These are phyloP conservation scores for Debaryomycetaceae sp. DNA, from an alignment of 1,139 yeast genomes.

Conservation along the genomic window DNA sequence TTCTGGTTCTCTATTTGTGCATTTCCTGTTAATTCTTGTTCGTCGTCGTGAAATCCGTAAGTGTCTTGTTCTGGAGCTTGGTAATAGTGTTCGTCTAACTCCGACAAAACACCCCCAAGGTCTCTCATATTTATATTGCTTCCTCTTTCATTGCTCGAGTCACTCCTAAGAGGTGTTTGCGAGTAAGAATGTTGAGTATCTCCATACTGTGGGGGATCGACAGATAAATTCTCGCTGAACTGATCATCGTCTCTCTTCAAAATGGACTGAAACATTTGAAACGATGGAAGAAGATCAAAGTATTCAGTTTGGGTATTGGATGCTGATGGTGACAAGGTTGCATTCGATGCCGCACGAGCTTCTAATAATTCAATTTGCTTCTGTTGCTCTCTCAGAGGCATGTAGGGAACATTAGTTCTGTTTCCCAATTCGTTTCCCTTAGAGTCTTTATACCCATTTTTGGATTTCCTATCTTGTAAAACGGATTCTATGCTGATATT, in stretches of 20 bases:
- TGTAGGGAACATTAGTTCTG: slow-evolving; percentile 24
- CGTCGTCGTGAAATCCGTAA: slow-evolving; percentile 22
- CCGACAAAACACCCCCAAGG: not conserved
- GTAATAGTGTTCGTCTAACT: not conserved
- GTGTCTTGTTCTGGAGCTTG: slow-evolving; percentile 13
- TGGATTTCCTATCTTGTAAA: too few relatives aligned
- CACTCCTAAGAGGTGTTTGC: slow-evolving; percentile 10
- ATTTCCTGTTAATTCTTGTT: slow-evolving; percentile 5
- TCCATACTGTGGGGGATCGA: slow-evolving; percentile 41
- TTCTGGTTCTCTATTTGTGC: slow-evolving; percentile 6
- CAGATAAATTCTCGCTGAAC: slow-evolving; percentile 35
- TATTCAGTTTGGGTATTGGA: slow-evolving; percentile 41
- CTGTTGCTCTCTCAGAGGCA: slow-evolving; percentile 36
- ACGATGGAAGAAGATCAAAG: slow-evolving; percentile 59
- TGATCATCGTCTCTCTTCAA: slow-evolving; percentile 47
- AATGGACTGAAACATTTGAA: slow-evolving; percentile 59
- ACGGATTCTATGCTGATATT: not conserved
- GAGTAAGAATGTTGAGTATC: slow-evolving; percentile 24
- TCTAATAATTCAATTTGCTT: slow-evolving; percentile 28
- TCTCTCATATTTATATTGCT: not conserved
- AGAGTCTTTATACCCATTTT: not conserved
- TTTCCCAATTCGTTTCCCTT: not conserved
- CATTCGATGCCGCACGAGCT: slow-evolving; percentile 11
- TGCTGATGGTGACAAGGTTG: slow-evolving; percentile 20
- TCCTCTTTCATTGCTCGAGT: not conserved